Conservation (phyloP, 78 protist species). For the Chrysochromulina tobinii region DNA sequence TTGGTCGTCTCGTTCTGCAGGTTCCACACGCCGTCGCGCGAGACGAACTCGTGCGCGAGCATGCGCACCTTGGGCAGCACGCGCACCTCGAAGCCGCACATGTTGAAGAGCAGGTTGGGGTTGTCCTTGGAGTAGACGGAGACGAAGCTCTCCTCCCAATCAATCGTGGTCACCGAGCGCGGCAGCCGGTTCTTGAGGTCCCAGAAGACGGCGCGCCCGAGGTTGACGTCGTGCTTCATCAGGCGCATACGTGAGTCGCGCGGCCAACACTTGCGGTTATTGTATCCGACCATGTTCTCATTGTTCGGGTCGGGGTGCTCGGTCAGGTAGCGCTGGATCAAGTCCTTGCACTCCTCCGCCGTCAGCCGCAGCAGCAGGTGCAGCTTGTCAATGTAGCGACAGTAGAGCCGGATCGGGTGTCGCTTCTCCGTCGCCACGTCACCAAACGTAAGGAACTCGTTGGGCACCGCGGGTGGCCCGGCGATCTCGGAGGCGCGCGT, state of each 20-base stretch:
- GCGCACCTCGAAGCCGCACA: conserved; percentile 97
- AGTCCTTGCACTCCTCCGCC: conserved; percentile 91
- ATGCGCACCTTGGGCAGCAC: conserved; percentile 93
- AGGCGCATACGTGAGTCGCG: conserved; percentile 98
- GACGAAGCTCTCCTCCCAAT: conserved; percentile 92
- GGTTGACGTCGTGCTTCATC: conserved; percentile 98
- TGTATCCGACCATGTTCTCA: conserved; percentile 98
- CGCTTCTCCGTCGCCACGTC: conserved; percentile 72
- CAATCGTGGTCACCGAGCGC: conserved; percentile 88
- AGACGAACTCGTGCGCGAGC: conserved; percentile 63
- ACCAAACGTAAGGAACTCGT: conserved; percentile 83
- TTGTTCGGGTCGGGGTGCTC: conserved; percentile 99
- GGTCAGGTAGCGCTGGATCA: conserved; percentile 96
- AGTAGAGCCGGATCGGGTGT: conserved; percentile 98
- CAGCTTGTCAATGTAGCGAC: conserved; percentile 92
- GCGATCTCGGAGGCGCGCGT: conserved; percentile 97
- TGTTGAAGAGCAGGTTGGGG: conserved; percentile 96
- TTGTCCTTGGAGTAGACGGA: conserved; percentile 95
- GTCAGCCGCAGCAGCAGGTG: conserved; percentile 90
- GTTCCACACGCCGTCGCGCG: conserved; percentile 96
- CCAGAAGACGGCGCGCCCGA: conserved; percentile 99
- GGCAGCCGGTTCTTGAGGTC: conserved; percentile 95
- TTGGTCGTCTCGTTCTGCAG: conserved; percentile 94
- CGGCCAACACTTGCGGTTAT: conserved; percentile 99
- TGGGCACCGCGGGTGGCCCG: conserved; percentile 95